phyloP scores from a whole-genome alignment of 768 basidiomycete genomes.

The Kwoniella heveanensis region DNA sequence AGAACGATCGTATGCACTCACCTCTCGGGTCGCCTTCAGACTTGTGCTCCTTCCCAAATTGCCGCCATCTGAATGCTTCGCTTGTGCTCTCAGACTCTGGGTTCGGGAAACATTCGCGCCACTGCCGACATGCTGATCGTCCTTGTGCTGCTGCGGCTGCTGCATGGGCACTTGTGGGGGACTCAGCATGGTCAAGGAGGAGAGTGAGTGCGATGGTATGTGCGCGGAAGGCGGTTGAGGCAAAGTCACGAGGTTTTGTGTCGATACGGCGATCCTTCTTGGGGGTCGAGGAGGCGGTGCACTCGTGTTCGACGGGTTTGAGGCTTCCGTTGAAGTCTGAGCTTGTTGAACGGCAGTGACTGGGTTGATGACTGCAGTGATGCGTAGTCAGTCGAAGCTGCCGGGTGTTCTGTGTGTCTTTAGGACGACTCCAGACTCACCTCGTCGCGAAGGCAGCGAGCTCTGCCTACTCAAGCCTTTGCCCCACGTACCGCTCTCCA shows the following conservation, averaged over 20 bases:
- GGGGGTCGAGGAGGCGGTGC: slow-evolving; percentile 46
- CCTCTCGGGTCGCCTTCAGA: slow-evolving; percentile 35
- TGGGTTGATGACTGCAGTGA: neutral
- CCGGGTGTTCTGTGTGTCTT: neutral
- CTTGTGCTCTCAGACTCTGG: slow-evolving; percentile 50
- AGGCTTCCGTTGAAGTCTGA: slow-evolving; percentile 1
- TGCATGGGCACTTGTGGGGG: slow-evolving; percentile 1
- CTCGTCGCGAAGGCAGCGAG: slow-evolving; percentile 43
- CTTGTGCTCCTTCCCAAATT: slow-evolving; percentile 43
- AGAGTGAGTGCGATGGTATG: slow-evolving; percentile 39
- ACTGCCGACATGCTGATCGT: neutral
- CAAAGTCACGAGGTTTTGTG: slow-evolving; percentile 7
- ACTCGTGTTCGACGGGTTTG: slow-evolving; percentile 15
- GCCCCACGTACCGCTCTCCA: slow-evolving; percentile 26
- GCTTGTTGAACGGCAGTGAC: slow-evolving; percentile 1
- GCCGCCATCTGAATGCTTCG: slow-evolving; percentile 26
- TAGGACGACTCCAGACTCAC: slow-evolving; percentile 19
- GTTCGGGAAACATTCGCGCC: slow-evolving; percentile 42
- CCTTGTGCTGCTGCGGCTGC: slow-evolving; percentile 3
- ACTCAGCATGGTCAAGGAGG: slow-evolving; percentile 40
- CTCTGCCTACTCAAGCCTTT: slow-evolving; percentile 47
- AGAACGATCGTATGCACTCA: slow-evolving; percentile 12
- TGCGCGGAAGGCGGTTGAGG: slow-evolving; percentile 30
- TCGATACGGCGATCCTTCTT: slow-evolving; percentile 26
- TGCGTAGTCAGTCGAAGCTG: no score